Evolutionary conservation across 176 grass and related monocot genomes (phyloP), one percentile per base, ranked within the genome.

Genomic region (Carex pumila): DNA sequence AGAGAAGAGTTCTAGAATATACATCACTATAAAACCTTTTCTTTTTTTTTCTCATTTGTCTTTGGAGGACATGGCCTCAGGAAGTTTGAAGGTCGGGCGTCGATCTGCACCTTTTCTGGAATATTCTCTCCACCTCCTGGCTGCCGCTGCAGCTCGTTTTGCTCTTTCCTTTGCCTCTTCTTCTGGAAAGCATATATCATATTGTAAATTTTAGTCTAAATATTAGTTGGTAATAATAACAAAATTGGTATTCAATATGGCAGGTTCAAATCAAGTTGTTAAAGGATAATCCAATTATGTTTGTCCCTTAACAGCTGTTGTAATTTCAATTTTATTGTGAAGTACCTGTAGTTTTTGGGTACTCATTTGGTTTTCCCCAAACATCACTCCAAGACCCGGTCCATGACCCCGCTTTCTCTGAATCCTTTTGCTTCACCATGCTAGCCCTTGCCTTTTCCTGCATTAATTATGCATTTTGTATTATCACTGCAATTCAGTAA

Each of bases 111-210:
- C 89, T 83, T 83, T 90, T 66, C 91, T 95, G 1, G 96, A 98
- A 91, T 93, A 98, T 22, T 95, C 91, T 88, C 89, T 83, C 96
- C 96, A 98, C 78, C 91, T 86, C 77, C 87, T 90, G 12, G 95
- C 88, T 34, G 96, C 96, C 1, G 68, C 88, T 0, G 89, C 96
- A 3, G 96, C 87, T 88, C 86, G 93, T 17, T 89, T 95, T 2
- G 86, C 89, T 43, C 92, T 91, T 84, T 95, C 92, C 54, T 89
- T 86, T 71, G 78, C 77, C 54, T 93, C 89, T 76, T 88, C 91
- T 53, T 90, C 96, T 93, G 89, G 12, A 32, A 31, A 37, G 21
- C 61, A 55, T 54, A 79, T 47, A 17, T 22, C 61, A 82, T 34
- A 34, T 63, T 50, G 65, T 64, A 73, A 49, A 80, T 56, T 57